Base-by-base conservation (phyloP, 495 filamentous ascomycete species). In the Ramalina intermedia region DNA sequence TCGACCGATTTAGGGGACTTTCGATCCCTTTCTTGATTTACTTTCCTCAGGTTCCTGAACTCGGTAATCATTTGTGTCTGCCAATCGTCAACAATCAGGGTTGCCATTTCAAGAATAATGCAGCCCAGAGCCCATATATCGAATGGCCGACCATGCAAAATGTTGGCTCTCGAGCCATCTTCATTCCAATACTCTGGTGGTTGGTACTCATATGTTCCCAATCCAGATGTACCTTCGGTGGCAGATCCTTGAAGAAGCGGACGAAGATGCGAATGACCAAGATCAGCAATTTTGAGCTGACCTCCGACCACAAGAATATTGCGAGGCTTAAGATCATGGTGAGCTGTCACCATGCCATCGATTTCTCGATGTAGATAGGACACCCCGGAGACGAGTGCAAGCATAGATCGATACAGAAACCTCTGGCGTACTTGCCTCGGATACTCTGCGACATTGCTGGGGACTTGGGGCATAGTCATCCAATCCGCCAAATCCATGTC, bases 281-380 rank as follows among this genome's bases (percentile, higher is more conserved):
- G 49, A 35, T 53, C 51, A 41, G 40, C 51, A 49, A 53, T 48
- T 33, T 53, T 53, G 38, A 53, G 23, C 39, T 37, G 24, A 37
- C 33, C 46, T 23, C 44, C 9, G 38, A 53, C 41, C 35, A 48
- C 33, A 24, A 53, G 51, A 37, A 53, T 43, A 44, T 53, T 53
- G 39, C 51, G 46, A 35, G 51, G 51, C 49, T 53, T 53, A 13
- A 53, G 29, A 46, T 53, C 51, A 49, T 53, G 51, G 24, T 53
- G 51, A 37, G 51, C 35, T 16, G 51, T 49, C 36, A 49, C 36
- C 43, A 26, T 33, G 38, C 51, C 51, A 43, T 53, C 40, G 44
- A 53, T 9, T 3, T 48, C 46, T 36, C 35, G 43, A n/a, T 53
- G 51, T 33, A 53, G 42, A 45, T 53, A 53, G 46, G 46, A 48